Base-by-base conservation (phyloP, 768 basidiomycete species). In the Boletellus sp. region DNA sequence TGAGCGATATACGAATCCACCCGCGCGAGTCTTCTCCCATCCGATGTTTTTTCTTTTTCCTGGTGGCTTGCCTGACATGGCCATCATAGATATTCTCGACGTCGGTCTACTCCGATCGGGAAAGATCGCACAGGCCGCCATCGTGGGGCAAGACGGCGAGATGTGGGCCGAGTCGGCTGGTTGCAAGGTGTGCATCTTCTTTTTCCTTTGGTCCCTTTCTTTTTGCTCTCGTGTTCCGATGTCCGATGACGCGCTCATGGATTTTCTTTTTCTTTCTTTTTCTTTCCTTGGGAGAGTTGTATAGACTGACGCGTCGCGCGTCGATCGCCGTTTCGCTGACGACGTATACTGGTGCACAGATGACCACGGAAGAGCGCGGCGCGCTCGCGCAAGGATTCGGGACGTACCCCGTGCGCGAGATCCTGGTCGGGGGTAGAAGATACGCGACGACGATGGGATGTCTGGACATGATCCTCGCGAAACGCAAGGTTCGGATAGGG, bases 101-200 rank as follows among this genome's bases (percentile, higher is more conserved):
- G 74, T 72, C 62, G 83, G 90, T 67, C 81, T 94, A 49, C 67
- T 94, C 59, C 87, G 81, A 32, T 83, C 72, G 53, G 82, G 80
- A 57, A 89, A 82, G 70, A 72, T 95, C 63, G n/a, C 72, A 22
- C 78, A 79, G 60, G 93, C 90, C 34, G 91, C 91, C 4, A 67
- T 67, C 59, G 52, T 67, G 15, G 67, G 65, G 2, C 54, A 59
- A 48, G 65, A 67, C 33, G 61, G 63, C 22, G 63, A 65, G 39
- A 47, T 67, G 19, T 67, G 65, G 66, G 67, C 67, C n/a, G 57
- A 62, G 45, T 69, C 66, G 3, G 42, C 57, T 17, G 57, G 42
- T 17, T 60, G 58, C 52, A 60, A 58, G 55, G 55, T 63, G 56
- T 60, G 65, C 52, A 53, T 43, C 34, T 32, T 6, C 11, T 24